Evolutionary conservation across 2,329 filamentous ascomycete genomes (phyloP).

Genomic region (Kalaharituber pfeilii): DNA sequence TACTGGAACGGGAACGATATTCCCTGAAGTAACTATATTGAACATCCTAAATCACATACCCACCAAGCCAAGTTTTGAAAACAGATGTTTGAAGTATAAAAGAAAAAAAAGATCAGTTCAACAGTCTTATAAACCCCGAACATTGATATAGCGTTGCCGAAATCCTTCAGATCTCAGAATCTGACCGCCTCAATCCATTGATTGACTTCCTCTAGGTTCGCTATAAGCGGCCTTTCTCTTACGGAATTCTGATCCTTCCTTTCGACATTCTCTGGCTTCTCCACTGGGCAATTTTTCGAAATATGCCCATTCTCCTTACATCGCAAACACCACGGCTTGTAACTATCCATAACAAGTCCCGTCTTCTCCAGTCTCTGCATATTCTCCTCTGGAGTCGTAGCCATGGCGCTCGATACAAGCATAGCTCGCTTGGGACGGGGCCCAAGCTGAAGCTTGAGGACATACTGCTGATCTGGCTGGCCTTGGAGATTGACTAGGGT

Average conservation of each 20-base stretch:
- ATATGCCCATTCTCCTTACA: background rate
- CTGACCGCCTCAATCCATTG: too few relatives aligned
- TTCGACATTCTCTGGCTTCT: background rate
- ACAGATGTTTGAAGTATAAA: too few relatives aligned
- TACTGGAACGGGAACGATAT: too few relatives aligned
- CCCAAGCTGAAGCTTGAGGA: conserved; percentile 1
- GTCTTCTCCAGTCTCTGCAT: background rate
- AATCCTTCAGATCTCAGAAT: too few relatives aligned
- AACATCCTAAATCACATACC: too few relatives aligned
- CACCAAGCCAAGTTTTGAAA: too few relatives aligned
- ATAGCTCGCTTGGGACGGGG: background rate
- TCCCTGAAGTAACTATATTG: too few relatives aligned
- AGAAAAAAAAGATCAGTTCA: too few relatives aligned
- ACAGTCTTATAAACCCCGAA: too few relatives aligned
- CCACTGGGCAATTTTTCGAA: background rate
- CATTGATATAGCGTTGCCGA: too few relatives aligned
- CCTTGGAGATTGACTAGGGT: background rate
- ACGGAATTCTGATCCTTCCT: background rate
- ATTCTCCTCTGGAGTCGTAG: background rate
- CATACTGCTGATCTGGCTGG: background rate
- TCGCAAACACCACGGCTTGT: background rate
- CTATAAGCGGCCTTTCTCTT: background rate
- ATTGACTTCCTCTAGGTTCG: too few relatives aligned
- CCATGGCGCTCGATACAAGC: background rate
- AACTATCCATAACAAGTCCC: background rate